Evolutionary conservation across 208 protist species (phyloP), one percentile per base, ranked within the genome.

Genomic region (Crithidia expoeki): DNA sequence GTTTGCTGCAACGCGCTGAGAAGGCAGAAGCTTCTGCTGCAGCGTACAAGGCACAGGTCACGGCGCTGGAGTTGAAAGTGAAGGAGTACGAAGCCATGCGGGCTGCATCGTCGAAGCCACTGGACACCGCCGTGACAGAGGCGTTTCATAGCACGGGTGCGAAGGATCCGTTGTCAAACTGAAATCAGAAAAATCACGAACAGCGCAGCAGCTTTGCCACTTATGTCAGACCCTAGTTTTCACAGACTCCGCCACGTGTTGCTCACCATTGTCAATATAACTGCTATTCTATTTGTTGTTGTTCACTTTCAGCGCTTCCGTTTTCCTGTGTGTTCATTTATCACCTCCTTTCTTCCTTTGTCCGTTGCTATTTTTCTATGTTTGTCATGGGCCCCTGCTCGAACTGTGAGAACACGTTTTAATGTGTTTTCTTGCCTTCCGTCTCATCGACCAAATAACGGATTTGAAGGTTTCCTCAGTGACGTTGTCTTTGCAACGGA

Each of bases 31-130:
- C 65, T 4, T 55, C 12, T 4, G 65, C 51, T 19, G 59, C 30
- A 4, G 42, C 36, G 40, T 73, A 62, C 63, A 52, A 57, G 51
- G 30, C 1, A 55, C 50, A 49, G 17, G 34, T 71, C 5, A 38
- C 42, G 42, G 72, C 68, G 57, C 27, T 76, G 36, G 72, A 76
- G 61, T 21, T 30, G 50, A 57, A 40, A 36, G 50, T 68, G 51
- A 25, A 27, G 11, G 63, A 68, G 46, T 42, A 25, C 14, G 60
- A 66, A 32, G 19, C 60, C 5, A 3, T 6, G 44, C 53, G 51
- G 53, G 42, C 46, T 1, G 36, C n/a, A 16, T 44, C 44, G 32
- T 44, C 60, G 17, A 66, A 55, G 60, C 40, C 46, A 3, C 23
- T 42, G 4, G 60, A 55, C 19, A 34, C 30, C 10, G 32, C 46